Percentiles rank a stretch among this genome's conserved stretches.
Evolutionary conservation across 2,329 filamentous ascomycete species (phyloP).

Genomic region (Ophiostoma montium): DNA sequence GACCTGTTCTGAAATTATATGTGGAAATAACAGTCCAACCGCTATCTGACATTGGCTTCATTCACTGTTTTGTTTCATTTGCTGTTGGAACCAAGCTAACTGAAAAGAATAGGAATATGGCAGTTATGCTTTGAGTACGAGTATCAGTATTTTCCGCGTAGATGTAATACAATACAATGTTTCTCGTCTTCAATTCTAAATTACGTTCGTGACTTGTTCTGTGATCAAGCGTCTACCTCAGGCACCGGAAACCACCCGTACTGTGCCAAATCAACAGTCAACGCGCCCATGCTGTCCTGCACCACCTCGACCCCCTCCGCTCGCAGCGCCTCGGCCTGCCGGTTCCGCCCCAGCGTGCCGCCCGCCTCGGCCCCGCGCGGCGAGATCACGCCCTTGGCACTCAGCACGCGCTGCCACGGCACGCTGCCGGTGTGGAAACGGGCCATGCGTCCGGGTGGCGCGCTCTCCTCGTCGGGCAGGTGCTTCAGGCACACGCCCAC

Average conservation of each 20-base stretch:
- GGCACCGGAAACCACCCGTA: constrained; percentile 48
- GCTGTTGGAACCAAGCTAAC: constrained; percentile 2
- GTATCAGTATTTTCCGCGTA: no score
- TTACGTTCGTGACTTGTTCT: no score
- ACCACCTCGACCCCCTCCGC: constrained; percentile 40
- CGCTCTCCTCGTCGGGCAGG: constrained; percentile 29
- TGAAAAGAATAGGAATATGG: no score
- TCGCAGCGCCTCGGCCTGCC: constrained; percentile 34
- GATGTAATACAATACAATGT: constrained; percentile 1
- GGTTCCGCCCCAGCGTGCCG: constrained; percentile 15
- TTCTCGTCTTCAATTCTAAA: not conserved
- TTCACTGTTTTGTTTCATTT: constrained; percentile 6
- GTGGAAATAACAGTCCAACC: constrained; percentile 66
- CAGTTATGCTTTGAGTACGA: no score
- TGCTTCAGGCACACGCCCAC: constrained; percentile 86
- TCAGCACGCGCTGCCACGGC: constrained; percentile 91
- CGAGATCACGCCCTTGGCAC: constrained; percentile 73
- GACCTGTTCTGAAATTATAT: constrained; percentile 68
- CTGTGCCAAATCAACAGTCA: constrained; percentile 34
- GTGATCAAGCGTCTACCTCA: constrained; percentile 8
- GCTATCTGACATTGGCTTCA: constrained; percentile 51
- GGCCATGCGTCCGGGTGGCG: constrained; percentile 31
- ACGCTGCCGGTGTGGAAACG: constrained; percentile 65
- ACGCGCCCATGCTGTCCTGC: constrained; percentile 33
- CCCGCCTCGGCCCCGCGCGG: constrained; percentile 33